phyloP scores from a whole-genome alignment of 1,284 basidiomycete genomes.

The Schizophyllum commune region DNA sequence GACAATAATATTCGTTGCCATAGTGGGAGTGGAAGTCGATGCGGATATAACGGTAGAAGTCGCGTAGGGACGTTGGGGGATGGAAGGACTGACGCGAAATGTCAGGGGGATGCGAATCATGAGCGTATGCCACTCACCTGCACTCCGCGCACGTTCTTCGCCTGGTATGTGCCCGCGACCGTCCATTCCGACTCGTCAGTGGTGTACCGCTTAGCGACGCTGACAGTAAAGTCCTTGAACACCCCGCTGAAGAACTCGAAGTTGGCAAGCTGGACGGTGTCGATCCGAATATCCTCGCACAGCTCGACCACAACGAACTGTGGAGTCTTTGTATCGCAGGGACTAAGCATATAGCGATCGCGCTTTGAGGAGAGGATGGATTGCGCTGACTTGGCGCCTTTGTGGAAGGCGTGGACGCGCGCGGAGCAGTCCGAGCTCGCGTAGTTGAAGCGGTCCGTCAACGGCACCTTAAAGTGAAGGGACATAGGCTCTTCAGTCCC shows the following conservation, averaged over 20 bases:
- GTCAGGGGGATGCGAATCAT: not conserved
- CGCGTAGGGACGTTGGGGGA: constrained; percentile 55
- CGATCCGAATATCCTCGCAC: constrained; percentile 95
- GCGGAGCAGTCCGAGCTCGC: constrained; percentile 92
- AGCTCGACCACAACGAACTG: constrained; percentile 94
- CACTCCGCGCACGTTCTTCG: constrained; percentile 87
- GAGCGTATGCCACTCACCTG: constrained; percentile 48
- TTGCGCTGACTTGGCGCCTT: constrained; percentile 76
- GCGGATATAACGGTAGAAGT: constrained; percentile 90
- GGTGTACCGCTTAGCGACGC: constrained; percentile 71
- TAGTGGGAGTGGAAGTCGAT: constrained; percentile 95
- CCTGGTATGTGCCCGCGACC: constrained; percentile 70
- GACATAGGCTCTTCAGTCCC: constrained; percentile 16
- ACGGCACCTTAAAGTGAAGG: constrained; percentile 59
- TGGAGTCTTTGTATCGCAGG: constrained; percentile 50
- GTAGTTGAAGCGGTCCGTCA: constrained; percentile 87
- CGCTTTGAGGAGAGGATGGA: constrained; percentile 86
- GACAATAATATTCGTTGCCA: constrained; percentile 94
- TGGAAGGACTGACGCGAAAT: constrained; percentile 58
- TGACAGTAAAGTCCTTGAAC: constrained; percentile 87
- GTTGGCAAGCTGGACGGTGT: constrained; percentile 93
- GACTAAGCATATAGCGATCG: constrained; percentile 96
- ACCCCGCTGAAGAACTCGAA: constrained; percentile 98
- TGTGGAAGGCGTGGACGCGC: constrained; percentile 80
- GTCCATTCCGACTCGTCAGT: constrained; percentile 64